Conservation (phyloP, 805 yeast genomes). For the Candida saitoana region DNA sequence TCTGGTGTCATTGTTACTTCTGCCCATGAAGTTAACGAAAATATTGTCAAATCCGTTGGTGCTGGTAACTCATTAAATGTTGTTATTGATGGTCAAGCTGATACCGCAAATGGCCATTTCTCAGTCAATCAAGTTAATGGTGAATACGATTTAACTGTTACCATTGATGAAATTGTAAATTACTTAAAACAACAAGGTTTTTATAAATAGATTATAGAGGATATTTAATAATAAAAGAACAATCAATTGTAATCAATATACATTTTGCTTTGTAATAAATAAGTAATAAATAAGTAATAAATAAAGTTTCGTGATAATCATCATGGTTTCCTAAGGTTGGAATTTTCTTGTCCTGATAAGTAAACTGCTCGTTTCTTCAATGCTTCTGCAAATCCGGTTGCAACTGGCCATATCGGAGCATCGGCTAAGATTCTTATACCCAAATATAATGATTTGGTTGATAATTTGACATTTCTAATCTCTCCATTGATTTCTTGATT, state of each 20-base stretch:
- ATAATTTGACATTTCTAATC: constrained; percentile 47
- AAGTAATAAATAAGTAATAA: constrained; percentile 1
- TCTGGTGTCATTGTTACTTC: constrained; percentile 70
- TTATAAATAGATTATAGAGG: constrained; percentile 32
- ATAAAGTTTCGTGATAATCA: neutral
- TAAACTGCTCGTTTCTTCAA: constrained; percentile 51
- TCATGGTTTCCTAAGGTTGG: neutral
- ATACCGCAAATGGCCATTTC: neutral
- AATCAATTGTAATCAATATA: neutral
- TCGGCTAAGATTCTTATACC: constrained; percentile 78
- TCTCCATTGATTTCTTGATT: constrained; percentile 40
- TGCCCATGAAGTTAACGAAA: constrained; percentile 43
- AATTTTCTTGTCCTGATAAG: constrained; percentile 9
- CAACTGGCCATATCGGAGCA: constrained; percentile 85
- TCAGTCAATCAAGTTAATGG: constrained; percentile 5
- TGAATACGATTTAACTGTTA: constrained; percentile 28
- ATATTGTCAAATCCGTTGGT: constrained; percentile 54
- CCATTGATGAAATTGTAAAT: constrained; percentile 69
- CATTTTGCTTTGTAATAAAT: constrained; percentile 1
- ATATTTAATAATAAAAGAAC: neutral
- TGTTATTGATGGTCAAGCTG: constrained; percentile 13
- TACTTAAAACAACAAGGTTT: constrained; percentile 81
- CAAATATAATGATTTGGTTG: constrained; percentile 55
- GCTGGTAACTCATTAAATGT: constrained; percentile 52
- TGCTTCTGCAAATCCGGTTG: constrained; percentile 75